Conservation (phyloP, 2,329 filamentous ascomycete species). For the Phyllosticta paracitricarpa region DNA sequence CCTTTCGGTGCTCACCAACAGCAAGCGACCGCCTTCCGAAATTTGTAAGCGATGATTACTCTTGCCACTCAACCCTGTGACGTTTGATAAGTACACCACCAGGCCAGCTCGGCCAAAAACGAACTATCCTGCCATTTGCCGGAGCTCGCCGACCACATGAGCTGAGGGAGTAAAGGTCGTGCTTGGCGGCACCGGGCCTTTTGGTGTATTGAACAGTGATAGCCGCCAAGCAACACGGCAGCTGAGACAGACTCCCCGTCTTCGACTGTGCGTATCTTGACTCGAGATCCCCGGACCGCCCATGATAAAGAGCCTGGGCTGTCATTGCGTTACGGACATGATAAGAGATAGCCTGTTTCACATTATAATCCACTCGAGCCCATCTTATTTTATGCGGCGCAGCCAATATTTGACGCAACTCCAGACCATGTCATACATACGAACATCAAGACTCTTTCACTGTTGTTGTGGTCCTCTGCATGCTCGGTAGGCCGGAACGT, state of each 20-base stretch:
- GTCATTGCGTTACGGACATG: neutral
- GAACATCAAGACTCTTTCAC: neutral
- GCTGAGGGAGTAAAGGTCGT: neutral
- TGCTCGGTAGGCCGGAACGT: neutral
- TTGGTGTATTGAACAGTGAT: neutral
- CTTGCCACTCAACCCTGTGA: neutral
- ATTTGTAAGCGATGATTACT: neutral
- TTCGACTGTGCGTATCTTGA: neutral
- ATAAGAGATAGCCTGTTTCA: neutral
- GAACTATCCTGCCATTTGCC: neutral
- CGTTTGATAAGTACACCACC: neutral
- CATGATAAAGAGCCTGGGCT: neutral
- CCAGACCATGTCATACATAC: neutral
- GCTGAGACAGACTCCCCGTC: neutral
- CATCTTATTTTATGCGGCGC: neutral
- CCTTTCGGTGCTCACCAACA: neutral
- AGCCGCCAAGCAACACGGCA: neutral
- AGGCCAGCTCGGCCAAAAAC: neutral
- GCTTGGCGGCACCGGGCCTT: neutral
- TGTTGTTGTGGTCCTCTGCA: neutral
- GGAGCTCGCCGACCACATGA: neutral
- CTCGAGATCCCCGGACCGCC: neutral
- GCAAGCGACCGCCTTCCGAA: neutral
- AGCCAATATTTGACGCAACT: neutral
- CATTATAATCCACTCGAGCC: neutral